phyloP scores from a whole-genome alignment of 345 rosid species.

The Atalantia buxifolia region DNA sequence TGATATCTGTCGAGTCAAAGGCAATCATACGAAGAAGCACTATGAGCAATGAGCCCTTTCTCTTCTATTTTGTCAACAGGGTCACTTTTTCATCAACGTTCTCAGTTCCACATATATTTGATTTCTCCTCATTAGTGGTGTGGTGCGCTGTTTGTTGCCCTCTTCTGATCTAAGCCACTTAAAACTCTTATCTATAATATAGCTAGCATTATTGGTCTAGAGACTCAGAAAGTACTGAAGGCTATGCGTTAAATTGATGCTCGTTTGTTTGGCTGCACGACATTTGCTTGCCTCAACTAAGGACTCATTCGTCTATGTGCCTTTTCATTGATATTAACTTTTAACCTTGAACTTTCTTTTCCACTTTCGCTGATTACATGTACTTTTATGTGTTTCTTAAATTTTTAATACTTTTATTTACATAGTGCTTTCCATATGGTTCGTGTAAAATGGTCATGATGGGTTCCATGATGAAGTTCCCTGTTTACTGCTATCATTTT shows the following conservation, averaged over 20 bases:
- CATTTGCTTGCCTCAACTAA: neutral
- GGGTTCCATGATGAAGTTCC: too few relatives aligned
- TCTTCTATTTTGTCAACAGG: slow-evolving; percentile 1
- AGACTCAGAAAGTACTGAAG: neutral
- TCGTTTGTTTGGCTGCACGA: neutral
- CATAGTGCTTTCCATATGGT: neutral
- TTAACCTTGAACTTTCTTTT: neutral
- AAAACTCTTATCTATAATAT: neutral
- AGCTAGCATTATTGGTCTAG: neutral
- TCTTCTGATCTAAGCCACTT: slow-evolving; percentile 16
- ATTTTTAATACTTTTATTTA: neutral
- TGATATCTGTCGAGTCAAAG: neutral
- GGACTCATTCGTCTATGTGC: neutral
- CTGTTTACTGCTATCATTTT: too few relatives aligned
- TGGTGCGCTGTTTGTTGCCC: slow-evolving; percentile 20
- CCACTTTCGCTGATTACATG: neutral
- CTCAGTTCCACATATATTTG: neutral
- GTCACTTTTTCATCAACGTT: neutral
- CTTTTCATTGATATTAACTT: neutral
- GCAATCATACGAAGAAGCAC: slow-evolving; percentile 15
- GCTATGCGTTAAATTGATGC: too few relatives aligned
- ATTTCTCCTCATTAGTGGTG: neutral
- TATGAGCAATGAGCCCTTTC: neutral
- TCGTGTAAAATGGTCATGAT: neutral
- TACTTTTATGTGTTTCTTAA: neutral